A percentile compares a stretch with the other conserved stretches of the same genome.
Conservation (phyloP, 2,329 filamentous ascomycete genomes). For the Apiospora aurea region DNA sequence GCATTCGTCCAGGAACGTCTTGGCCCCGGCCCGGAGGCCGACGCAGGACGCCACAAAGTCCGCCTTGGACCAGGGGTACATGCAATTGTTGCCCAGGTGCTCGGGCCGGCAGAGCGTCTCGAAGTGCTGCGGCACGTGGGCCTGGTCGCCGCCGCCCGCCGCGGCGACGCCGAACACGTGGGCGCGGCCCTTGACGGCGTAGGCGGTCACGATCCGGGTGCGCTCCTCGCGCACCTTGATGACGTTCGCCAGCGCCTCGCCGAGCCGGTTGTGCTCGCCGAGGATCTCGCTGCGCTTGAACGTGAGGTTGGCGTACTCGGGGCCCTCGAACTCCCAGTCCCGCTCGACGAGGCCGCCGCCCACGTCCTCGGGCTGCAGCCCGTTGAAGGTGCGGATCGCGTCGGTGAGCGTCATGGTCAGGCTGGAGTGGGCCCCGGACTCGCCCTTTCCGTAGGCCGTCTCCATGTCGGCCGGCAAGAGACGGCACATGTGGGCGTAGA, state of each 20-base stretch:
- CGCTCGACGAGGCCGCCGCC: constrained; percentile 23
- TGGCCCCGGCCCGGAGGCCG: constrained; percentile 19
- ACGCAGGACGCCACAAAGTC: constrained; percentile 22
- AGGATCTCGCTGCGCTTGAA: constrained; percentile 22
- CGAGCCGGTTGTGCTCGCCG: not conserved
- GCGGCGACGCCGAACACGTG: constrained; percentile 19
- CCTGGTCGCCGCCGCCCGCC: not conserved
- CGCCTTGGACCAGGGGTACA: constrained; percentile 25
- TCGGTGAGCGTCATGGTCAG: constrained; percentile 5
- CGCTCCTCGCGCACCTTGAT: not conserved
- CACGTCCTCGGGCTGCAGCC: constrained; percentile 9
- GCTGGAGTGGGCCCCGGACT: not conserved
- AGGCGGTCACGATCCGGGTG: not conserved
- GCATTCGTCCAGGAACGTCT: constrained; percentile 17
- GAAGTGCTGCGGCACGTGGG: constrained; percentile 12
- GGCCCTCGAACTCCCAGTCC: constrained; percentile 24
- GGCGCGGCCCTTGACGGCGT: constrained; percentile 19
- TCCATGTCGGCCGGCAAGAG: constrained; percentile 11
- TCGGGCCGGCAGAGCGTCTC: not conserved
- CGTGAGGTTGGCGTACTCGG: constrained; percentile 24
- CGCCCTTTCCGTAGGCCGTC: not conserved
- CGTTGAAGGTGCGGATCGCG: not conserved
- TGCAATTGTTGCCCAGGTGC: not conserved
- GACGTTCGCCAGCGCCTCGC: not conserved
- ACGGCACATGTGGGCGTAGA: constrained; percentile 14